Evolutionary conservation across 225 moss, liverwort and hornwort species (phyloP), one percentile per base, ranked within the genome.

Genomic region (Thuidium tamariscinum): DNA sequence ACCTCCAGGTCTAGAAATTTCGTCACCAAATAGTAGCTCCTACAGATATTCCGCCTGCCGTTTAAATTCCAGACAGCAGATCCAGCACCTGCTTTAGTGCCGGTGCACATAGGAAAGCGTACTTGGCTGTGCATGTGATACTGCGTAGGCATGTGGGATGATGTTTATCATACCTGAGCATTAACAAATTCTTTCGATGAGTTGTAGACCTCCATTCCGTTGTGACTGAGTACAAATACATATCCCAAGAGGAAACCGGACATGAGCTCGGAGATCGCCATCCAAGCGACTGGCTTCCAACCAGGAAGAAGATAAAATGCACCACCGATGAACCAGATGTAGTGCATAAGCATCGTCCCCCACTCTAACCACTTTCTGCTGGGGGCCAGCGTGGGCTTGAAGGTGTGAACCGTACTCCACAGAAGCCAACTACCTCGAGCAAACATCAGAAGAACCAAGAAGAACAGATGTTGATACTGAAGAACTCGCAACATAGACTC

Each of bases 191-290:
- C 99, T 83, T 96, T 94, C 14, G 94, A 90, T 57, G 87, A 92
- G 87, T 97, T 99, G 91, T 99, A 96, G 22, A 99, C 97, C 85
- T 99, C 97, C 99, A 97, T 99, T 41, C 99, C 99, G 79, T 99
- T 99, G 89, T 99, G 99, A 74, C 96, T 99, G 9, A 99, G 92
- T 12, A 99, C 97, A 86, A 97, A 99, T 10, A 99, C 97, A 83
- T 90, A 88, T 84, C 99, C 96, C 82, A 99, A 89, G 42, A 99
- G 88, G n/a, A 89, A 86, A 12, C 99, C 99, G 42, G 94, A 91
- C 79, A 95, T 89, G 30, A 99, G 86, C 85, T 99, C 97, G 22
- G 94, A 79, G 17, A 91, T 82, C 62, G 91, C 70, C 77, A 99
- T 80, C 99, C 99, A 99, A 48, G 86, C 88, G 49, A 99, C 32